Evolutionary conservation across 352 stramenopile genomes (phyloP).

Genomic region (Pythium guiyangense): DNA sequence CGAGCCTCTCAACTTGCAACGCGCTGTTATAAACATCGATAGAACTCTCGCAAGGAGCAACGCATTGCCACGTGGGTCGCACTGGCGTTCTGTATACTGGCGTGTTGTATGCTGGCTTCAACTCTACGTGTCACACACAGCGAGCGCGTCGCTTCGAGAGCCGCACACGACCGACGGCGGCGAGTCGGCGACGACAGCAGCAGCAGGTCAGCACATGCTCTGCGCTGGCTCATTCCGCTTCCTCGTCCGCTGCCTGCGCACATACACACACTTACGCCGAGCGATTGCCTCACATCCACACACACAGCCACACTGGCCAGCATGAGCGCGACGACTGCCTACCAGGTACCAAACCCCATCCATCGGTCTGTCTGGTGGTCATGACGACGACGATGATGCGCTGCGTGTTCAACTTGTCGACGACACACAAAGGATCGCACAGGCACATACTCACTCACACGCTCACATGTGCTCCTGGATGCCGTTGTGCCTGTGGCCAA

Average conservation of each 20-base stretch:
- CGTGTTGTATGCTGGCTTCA: not conserved
- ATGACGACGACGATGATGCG: too few species aligned
- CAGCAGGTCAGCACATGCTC: not conserved
- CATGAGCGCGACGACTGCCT: not conserved
- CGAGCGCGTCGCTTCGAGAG: not conserved
- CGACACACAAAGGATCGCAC: too few species aligned
- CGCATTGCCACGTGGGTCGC: not conserved
- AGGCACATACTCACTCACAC: not conserved
- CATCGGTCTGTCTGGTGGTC: too few species aligned
- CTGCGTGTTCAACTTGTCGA: too few species aligned
- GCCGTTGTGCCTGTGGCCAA: not conserved
- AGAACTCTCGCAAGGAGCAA: not conserved
- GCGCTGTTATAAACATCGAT: not conserved
- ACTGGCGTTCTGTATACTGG: not conserved
- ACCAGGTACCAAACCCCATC: not conserved
- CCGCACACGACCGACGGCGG: too few species aligned
- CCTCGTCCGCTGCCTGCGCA: not conserved
- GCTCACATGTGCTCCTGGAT: not conserved
- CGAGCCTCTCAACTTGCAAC: not conserved
- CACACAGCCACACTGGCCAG: not conserved
- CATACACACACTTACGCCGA: not conserved
- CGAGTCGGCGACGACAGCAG: too few species aligned
- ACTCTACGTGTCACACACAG: not conserved
- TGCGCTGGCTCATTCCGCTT: not conserved
- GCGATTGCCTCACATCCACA: not conserved